Conservation (phyloP, 306 rosid species). For the Prunus salicina region DNA sequence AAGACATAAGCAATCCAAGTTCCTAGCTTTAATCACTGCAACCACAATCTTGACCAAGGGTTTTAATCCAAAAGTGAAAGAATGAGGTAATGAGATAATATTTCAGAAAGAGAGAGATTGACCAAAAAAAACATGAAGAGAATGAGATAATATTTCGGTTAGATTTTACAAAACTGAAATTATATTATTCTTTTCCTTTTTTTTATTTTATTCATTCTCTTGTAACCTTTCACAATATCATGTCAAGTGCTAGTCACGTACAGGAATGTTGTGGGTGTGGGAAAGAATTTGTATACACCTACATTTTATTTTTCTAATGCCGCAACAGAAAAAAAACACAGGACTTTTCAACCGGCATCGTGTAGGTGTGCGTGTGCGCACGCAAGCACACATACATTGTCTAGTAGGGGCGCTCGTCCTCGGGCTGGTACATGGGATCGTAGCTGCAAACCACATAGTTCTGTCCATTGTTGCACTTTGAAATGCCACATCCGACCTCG, state of each 20-base stretch:
- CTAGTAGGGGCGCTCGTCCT: constrained; percentile 35
- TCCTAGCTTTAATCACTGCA: no score
- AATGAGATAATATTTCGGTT: background rate
- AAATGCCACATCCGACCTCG: constrained; percentile 28
- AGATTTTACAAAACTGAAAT: no score
- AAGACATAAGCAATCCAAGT: no score
- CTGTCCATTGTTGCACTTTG: constrained; percentile 11
- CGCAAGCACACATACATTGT: background rate
- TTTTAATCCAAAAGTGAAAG: no score
- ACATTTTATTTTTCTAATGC: background rate
- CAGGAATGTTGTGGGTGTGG: background rate
- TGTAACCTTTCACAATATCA: background rate
- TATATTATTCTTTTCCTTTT: background rate
- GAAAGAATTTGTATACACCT: background rate
- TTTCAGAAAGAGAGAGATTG: background rate
- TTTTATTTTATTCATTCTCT: background rate
- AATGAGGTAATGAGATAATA: no score
- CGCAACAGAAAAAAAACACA: background rate
- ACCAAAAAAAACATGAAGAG: background rate
- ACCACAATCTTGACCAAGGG: no score
- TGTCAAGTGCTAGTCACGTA: background rate
- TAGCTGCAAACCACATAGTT: constrained; percentile 24
- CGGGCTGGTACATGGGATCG: constrained; percentile 20
- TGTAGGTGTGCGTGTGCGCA: background rate
- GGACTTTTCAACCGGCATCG: background rate